A percentile compares a stretch with the other conserved stretches of the same genome.
Conservation (phyloP, 345 rosid genomes). For the Tarenaya hassleriana region DNA sequence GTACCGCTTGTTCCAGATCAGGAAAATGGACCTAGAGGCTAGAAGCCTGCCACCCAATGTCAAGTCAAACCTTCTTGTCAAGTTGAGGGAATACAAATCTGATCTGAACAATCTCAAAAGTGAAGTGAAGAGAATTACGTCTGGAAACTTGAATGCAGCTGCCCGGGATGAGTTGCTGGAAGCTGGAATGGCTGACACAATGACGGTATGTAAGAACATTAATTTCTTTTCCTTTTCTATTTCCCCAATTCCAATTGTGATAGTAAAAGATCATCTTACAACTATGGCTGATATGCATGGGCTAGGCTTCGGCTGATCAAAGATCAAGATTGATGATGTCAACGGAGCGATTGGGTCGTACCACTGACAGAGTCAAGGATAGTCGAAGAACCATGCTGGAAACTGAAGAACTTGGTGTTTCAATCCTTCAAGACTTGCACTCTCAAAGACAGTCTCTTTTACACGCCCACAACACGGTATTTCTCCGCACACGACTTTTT, state of each 20-base stretch:
- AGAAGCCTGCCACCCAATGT: slow-evolving; percentile 64
- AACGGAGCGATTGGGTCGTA: slow-evolving; percentile 61
- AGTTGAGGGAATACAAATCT: slow-evolving; percentile 77
- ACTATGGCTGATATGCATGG: neutral
- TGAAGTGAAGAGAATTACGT: slow-evolving; percentile 55
- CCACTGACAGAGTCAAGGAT: slow-evolving; percentile 72
- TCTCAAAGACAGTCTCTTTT: slow-evolving; percentile 84
- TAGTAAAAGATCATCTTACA: neutral
- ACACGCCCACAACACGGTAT: slow-evolving; percentile 66
- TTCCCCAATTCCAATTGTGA: slow-evolving; percentile 1
- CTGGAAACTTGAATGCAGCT: slow-evolving; percentile 46
- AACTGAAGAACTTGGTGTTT: slow-evolving; percentile 97
- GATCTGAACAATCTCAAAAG: slow-evolving; percentile 78
- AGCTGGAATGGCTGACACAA: slow-evolving; percentile 72
- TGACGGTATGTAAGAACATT: slow-evolving; percentile 37
- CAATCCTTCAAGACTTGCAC: slow-evolving; percentile 90
- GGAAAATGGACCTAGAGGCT: slow-evolving; percentile 89
- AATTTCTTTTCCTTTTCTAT: neutral
- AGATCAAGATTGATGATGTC: slow-evolving; percentile 72
- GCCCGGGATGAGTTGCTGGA: slow-evolving; percentile 65
- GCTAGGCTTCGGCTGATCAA: slow-evolving; percentile 89
- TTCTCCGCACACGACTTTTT: neutral
- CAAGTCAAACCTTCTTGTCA: slow-evolving; percentile 65
- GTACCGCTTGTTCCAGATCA: slow-evolving; percentile 33
- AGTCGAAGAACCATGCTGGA: slow-evolving; percentile 92